Evolutionary conservation across 2,329 filamentous ascomycete species (phyloP).

Genomic region (Arthrobotrys conoides): DNA sequence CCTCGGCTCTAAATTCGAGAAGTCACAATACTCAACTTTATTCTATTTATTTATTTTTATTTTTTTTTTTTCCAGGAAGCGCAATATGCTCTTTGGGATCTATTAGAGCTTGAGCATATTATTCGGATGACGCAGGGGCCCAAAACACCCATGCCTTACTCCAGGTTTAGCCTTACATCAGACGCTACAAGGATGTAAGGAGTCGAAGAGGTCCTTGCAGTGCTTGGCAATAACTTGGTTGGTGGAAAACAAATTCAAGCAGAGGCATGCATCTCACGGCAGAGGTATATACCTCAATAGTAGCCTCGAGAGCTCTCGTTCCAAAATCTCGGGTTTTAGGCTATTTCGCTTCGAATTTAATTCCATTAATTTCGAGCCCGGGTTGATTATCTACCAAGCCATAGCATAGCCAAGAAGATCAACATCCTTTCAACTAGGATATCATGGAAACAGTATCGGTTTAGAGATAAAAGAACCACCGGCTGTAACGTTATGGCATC

Average conservation of each 20-base stretch:
- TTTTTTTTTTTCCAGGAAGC: no score
- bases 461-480: slow-evolving; percentile 28
- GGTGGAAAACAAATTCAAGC: slow-evolving; percentile 29
- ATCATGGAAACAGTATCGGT: slow-evolving; percentile 10
- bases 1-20: no score
- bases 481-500: slow-evolving; percentile 4
- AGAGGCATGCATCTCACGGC: background rate
- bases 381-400: background rate
- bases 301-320: background rate
- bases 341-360: slow-evolving; percentile 14
- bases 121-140: background rate
- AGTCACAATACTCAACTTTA: no score
- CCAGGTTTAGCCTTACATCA: slow-evolving; percentile 47
- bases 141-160: slow-evolving; percentile 10
- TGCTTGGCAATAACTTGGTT: slow-evolving; percentile 38
- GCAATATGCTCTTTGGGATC: no score
- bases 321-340: slow-evolving; percentile 18
- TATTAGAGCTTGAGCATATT: slow-evolving; percentile 17
- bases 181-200: slow-evolving; percentile 12
- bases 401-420: background rate
- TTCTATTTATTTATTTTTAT: no score
- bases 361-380: background rate
- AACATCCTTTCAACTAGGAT: background rate
- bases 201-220: slow-evolving; percentile 14
- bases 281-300: slow-evolving; percentile 30